phyloP scores from a whole-genome alignment of 352 stramenopile species.

The Pythium rishiriense region DNA sequence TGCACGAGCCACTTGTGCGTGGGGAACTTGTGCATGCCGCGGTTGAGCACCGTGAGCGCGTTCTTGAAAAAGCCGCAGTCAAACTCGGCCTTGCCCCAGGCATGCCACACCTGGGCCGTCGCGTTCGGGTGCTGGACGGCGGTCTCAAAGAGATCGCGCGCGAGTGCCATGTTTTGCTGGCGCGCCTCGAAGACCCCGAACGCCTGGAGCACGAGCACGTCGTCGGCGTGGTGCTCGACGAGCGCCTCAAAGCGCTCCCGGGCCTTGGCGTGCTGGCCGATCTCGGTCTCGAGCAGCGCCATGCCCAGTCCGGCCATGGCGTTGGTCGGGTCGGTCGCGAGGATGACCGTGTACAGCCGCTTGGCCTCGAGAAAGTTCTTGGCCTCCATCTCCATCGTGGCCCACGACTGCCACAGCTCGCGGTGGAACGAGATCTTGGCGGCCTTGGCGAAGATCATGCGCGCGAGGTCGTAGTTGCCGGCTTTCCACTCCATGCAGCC shows the following conservation, averaged over 20 bases:
- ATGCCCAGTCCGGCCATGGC: conserved; percentile 72
- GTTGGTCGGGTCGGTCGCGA: conserved; percentile 72
- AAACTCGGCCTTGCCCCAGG: conserved; percentile 85
- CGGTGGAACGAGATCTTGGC: conserved; percentile 69
- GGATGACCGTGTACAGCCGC: conserved; percentile 79
- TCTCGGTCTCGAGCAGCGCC: conserved; percentile 64
- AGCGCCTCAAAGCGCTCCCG: conserved; percentile 64
- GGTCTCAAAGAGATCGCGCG: conserved; percentile 63
- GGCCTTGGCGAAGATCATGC: conserved; percentile 86
- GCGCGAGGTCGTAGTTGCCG: conserved; percentile 75
- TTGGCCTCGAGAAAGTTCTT: conserved; percentile 77
- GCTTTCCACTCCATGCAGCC: conserved; percentile 89
- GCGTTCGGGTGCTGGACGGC: conserved; percentile 49
- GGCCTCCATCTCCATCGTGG: conserved; percentile 78
- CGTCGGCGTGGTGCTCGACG: conserved; percentile 47
- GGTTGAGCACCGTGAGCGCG: conserved; percentile 62
- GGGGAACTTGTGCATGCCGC: conserved; percentile 62
- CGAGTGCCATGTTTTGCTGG: conserved; percentile 59
- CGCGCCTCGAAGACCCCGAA: conserved; percentile 78
- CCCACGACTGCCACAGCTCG: conserved; percentile 85
- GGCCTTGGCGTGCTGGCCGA: conserved; percentile 54
- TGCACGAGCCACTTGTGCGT: conserved; percentile 85
- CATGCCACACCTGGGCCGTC: conserved; percentile 82
- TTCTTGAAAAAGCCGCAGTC: conserved; percentile 78
- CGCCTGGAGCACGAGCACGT: conserved; percentile 75